Base-by-base conservation (phyloP, 345 rosid genomes). In the Pugionium dolabratum region DNA sequence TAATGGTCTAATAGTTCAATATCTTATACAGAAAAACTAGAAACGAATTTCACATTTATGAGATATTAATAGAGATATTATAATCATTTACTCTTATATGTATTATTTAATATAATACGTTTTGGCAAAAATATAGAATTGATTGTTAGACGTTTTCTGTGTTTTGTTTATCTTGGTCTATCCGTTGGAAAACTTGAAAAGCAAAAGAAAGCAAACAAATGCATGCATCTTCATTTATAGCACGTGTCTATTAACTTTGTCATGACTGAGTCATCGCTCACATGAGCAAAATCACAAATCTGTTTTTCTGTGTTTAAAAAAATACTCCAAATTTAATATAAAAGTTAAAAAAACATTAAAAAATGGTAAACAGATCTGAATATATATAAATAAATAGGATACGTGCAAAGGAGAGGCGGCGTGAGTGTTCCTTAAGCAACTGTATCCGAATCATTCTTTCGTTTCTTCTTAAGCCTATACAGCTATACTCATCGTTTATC, bases 201-300 rank as follows among this genome's bases (percentile, higher is more conserved):
- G 54, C 56, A 62, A 48, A 42, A 64, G 70, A 52, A 66, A 60
- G 52, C 46, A 58, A 54, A 28, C 0, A 48, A 67, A 54, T 74
- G 64, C 77, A 74, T 74, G 77, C 55, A 74, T 74, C 77, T 74
- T 33, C 40, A 67, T 39, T 54, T 61, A 54, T 1, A 49, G 7
- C 77, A 74, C 77, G 77, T 66, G 67, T 36, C 3, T 41, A 64
- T 72, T 44, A 60, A 4, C 31, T 62, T 48, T 48, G 65, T 35
- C 49, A 65, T 26, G 76, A 66, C 67, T 65, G 43, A 59, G 66
- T 59, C 76, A 50, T 51, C 30, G 25, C 55, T 18, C 66, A 65
- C 71, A 72, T 59, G 76, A 66, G 43, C 71, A 59, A 51, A 30
- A 44, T 35, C 61, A 4, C 34, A 28, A 35, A 59, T 35, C 40